Conservation (phyloP, 2,329 filamentous ascomycete genomes). For the Cytospora piceae region DNA sequence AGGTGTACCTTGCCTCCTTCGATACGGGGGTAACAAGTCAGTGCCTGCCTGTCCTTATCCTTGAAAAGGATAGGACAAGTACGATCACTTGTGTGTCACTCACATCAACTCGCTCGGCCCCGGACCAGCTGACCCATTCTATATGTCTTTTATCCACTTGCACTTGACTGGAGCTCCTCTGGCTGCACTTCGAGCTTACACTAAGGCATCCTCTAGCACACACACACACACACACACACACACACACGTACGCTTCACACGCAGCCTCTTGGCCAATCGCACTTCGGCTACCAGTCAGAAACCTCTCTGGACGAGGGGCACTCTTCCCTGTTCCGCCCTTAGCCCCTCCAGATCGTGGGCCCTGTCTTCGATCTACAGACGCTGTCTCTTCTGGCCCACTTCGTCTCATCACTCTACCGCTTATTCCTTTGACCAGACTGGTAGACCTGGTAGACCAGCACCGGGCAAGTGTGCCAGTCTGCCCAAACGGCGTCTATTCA, state of each 20-base stretch:
- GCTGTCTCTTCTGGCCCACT: constrained; percentile 18
- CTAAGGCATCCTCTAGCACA: constrained; percentile 31
- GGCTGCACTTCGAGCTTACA: constrained; percentile 30
- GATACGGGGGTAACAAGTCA: too few relatives aligned
- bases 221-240: constrained; percentile 24
- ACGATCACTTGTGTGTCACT: neutral
- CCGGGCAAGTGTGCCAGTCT: too few relatives aligned
- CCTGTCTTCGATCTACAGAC: constrained; percentile 24
- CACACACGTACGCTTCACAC: constrained; percentile 14
- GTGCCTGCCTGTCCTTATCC: too few relatives aligned
- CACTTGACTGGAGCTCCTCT: constrained; percentile 18
- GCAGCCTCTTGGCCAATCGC: constrained; percentile 23
- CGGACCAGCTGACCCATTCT: neutral
- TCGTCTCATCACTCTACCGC: constrained; percentile 8
- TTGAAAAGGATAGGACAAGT: too few relatives aligned
- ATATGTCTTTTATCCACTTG: constrained; percentile 23
- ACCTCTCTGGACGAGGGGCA: neutral
- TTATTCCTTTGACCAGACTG: neutral
- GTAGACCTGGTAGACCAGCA: neutral
- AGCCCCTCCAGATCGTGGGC: constrained; percentile 28
- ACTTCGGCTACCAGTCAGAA: constrained; percentile 6
- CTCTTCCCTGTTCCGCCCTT: constrained; percentile 17
- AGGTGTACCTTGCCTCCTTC: too few relatives aligned
- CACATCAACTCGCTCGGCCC: constrained; percentile 16
- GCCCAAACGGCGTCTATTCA: constrained; percentile 21